Evolutionary conservation across 805 yeast genomes (phyloP), one percentile per base, ranked within the genome.

Genomic region (Komagataella phaffii): DNA sequence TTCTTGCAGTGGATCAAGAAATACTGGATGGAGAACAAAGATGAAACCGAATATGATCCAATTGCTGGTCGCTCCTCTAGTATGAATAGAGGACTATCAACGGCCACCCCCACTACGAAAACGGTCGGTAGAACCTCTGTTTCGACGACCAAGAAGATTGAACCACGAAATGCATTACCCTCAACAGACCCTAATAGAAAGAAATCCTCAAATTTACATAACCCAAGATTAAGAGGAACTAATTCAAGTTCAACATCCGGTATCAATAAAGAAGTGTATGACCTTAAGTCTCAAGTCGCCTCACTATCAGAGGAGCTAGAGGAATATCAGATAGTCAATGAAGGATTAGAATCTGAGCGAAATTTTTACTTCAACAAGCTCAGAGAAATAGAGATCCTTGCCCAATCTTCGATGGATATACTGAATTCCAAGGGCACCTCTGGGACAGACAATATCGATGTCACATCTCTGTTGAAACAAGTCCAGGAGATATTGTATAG

Each of bases 1-100:
- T 85, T 93, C 60, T 70, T 90, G 56, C 99, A 93, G 68, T 93
- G 96, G 96, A 73, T 88, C 61, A 83, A 86, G 61, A 77, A 76
- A 59, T 82, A 73, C 60, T 91, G 98, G 97, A 73, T 74, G 55
- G 91, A 85, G 51, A 74, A 80, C 60, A 82, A 77, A 61, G 83
- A 83, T 52, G 83, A 82, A 52, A 73, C 77, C 43, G 77, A 69
- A 3, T 90, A 90, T 61, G 95, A 90, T 64, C 80, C 96, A 1
- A 52, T 52, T 12, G 30, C 36, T n/a, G 17, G 45, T 7, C 24
- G 46, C 30, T 52, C 51, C 12, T 43, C 30, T 17, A 45, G 47
- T 45, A 21, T 19, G 24, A 24, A 45, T 6, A 45, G 47, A 2
- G 12, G 23, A 48, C 19, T 36, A 19, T 47, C 56, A 19, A 46